Evolutionary conservation across 2,329 filamentous ascomycete genomes (phyloP), one percentile per base, ranked within the genome.

Genomic region (Talaromyces sp.): DNA sequence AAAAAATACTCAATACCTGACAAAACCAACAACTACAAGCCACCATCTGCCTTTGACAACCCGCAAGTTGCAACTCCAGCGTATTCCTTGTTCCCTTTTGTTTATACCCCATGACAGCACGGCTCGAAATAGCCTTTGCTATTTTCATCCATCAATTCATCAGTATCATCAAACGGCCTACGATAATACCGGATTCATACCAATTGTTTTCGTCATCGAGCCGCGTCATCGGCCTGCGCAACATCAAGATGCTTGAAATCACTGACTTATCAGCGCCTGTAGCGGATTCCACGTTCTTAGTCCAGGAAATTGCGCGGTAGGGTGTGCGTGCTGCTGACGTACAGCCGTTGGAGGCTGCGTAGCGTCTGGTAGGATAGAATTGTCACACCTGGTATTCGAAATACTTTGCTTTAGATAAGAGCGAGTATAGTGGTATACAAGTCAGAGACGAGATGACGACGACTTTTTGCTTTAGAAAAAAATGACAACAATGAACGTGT

Each of bases 221-320:
- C 55, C 54, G 60, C 60, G 60, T 61, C 60, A 57, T 61, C 60
- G 31, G 31, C 18, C 7, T 47, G 33, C 40, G 56, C 44, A 23
- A 50, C 27, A 31, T 30, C 34, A 36, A 16, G 33, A 12, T 36
- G 12, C 10, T 36, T 36, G 33, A 36, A 16, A 36, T 36, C 5
- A 10, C 18, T 27, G 44, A 8, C 50, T 52, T 52, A 52, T 28
- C 50, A 52, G 50, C 27, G 50, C 9, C 9, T 30, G 16, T 16
- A 16, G 3, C 10, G 2, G 7, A 47, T 7, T 47, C 42, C n/a
- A 18, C 42, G 40, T 6, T n/a, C 7, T 47, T 9, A 5, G 40
- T 18, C 16, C 5, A 16, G 40, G 7, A 8, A 7, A 36, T 7
- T 36, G 33, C 8, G 12, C 33, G 33, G 33, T 23, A 23, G 23